Conservation (phyloP, 441 rosid genomes). For the Corymbia citriodora region DNA sequence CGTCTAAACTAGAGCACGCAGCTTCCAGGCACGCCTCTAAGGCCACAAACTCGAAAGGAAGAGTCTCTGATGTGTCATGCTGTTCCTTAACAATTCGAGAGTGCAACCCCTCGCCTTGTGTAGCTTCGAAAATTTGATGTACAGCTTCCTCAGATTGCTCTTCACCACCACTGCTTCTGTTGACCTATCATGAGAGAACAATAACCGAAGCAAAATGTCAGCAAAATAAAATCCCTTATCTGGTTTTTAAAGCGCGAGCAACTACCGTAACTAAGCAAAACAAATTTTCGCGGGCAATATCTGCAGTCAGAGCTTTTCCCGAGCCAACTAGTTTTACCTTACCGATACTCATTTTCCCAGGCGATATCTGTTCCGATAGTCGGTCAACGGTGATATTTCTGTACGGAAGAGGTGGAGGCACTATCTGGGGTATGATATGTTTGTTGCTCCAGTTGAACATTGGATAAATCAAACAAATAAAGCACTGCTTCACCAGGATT, state of each 20-base stretch:
- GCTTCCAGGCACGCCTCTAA: conserved; percentile 89
- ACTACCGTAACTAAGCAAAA: neutral
- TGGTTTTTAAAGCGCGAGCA: neutral
- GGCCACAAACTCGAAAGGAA: conserved; percentile 86
- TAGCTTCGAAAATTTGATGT: conserved; percentile 44
- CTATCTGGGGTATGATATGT: neutral
- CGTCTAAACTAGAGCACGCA: conserved; percentile 78
- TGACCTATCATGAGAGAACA: conserved; percentile 6
- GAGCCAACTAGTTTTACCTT: neutral
- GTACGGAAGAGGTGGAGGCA: neutral
- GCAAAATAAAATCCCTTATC: neutral
- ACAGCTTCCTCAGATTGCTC: conserved; percentile 39
- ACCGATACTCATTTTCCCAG: neutral
- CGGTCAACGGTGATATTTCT: neutral
- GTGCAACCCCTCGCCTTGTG: neutral
- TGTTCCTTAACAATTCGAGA: neutral
- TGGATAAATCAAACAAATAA: neutral
- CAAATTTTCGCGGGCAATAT: neutral
- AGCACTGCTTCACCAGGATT: neutral
- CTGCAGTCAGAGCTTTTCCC: neutral
- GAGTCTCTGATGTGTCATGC: conserved; percentile 56
- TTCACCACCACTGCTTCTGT: conserved; percentile 8
- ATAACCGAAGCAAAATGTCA: conserved; percentile 9
- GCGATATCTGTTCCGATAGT: neutral
- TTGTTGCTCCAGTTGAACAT: neutral